These are phyloP conservation scores for Cercospora janseana DNA, from an alignment of 2,329 filamentous ascomycete species.

Conservation along the genomic window DNA sequence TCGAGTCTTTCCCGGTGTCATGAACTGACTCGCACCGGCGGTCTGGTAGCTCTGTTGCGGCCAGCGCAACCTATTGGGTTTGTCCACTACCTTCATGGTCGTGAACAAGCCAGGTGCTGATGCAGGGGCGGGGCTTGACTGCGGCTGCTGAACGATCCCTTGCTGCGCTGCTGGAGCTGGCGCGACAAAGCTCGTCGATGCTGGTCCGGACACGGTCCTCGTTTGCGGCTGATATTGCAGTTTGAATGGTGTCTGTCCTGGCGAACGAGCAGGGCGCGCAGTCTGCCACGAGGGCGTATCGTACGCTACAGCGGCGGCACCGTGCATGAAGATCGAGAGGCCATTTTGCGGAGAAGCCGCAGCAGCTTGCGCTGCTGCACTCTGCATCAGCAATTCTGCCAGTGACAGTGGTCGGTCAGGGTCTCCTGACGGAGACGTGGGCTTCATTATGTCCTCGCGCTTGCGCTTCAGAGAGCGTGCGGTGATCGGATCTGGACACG, in stretches of 20 bases:
- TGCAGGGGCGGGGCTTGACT: constrained; percentile 2
- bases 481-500: constrained; percentile 9
- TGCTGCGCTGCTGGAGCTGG: neutral
- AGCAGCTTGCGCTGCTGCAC: constrained; percentile 23
- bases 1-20: neutral
- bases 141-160: constrained; percentile 6
- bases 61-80: constrained; percentile 5
- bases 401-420: constrained; percentile 25
- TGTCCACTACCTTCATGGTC: constrained; percentile 25
- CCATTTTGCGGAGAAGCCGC: constrained; percentile 8
- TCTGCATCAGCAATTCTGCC: constrained; percentile 31
- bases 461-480: constrained; percentile 31
- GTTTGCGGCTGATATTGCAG: constrained; percentile 28
- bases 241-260: constrained; percentile 20
- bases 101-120: constrained; percentile 27
- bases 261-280: constrained; percentile 20
- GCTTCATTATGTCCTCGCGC: constrained; percentile 20
- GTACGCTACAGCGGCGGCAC: constrained; percentile 25
- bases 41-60: constrained; percentile 7
- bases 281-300: constrained; percentile 32
- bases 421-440: neutral
- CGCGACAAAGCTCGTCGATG: neutral
- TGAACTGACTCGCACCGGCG: constrained; percentile 6
- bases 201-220: neutral
- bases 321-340: constrained; percentile 14